Base-by-base conservation (phyloP, 805 yeast genomes). In the Jamesozyma gamospora region DNA sequence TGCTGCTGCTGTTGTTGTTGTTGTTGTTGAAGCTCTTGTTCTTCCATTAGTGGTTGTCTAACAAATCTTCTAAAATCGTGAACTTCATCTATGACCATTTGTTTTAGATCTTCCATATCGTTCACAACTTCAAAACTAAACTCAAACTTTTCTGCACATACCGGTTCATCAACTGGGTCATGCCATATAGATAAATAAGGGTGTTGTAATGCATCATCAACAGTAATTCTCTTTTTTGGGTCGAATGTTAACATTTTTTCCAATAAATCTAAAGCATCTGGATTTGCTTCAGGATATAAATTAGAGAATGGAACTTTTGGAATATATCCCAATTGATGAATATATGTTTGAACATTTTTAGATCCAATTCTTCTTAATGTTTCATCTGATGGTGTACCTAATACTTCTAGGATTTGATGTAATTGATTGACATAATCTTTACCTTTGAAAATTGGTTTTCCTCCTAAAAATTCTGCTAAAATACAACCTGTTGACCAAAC, bases 401-500 rank as follows among this genome's bases (percentile, higher is more conserved):
- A 68, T 21, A 85, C 78, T 54, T 81, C 75, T 41, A 92, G 66
- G 38, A 90, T 90, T 64, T 86, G 87, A 55, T 84, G 83, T 56
- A 92, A 69, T 62, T 92, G 98, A 59, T 92, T 95, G 25, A 90
- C 95, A 57, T 90, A 92, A 65, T 92, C 97, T 58, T 82, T 83
- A 4, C 98, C 98, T 49, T 90, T 82, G 65, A 92, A 92, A 17
- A 92, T 71, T 1, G 98, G 96, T 51, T 76, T 75, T 0, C 96
- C 88, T 3, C 95, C 95, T 15, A 92, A 65, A 46, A 92, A 71
- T 58, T 92, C 98, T 1, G 97, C 98, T 40, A 92, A 66, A 42
- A 92, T 88, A 65, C 98, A 92, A 3, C 98, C 98, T 16, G 92
- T 94, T 0, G 96, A 86, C 98, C 98, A 92, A 41, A 92, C 74